Conservation (phyloP, 805 yeast species). For the Soucietia sequanensis region DNA sequence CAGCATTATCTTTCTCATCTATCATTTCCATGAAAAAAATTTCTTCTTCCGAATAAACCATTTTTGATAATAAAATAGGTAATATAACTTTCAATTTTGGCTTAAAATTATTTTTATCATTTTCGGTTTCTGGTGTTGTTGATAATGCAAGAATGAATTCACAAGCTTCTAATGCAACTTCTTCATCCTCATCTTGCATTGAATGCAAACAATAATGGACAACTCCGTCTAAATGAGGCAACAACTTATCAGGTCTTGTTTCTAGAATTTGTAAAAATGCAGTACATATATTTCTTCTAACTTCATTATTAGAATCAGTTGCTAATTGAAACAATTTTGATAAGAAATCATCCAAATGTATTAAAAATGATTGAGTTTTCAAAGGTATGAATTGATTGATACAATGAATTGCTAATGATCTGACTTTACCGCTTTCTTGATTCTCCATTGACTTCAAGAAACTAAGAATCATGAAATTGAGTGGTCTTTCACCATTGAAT, state of each 20-base stretch:
- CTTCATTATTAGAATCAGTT: slow-evolving; percentile 52
- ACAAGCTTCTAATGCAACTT: slow-evolving; percentile 87
- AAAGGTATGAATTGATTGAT: slow-evolving; percentile 73
- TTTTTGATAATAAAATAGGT: slow-evolving; percentile 75
- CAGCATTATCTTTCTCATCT: slow-evolving; percentile 74
- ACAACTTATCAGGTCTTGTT: slow-evolving; percentile 73
- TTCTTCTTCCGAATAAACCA: slow-evolving; percentile 88
- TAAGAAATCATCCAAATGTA: slow-evolving; percentile 66
- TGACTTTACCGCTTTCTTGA: slow-evolving; percentile 45
- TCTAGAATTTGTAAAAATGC: slow-evolving; percentile 73
- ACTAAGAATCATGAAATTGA: slow-evolving; percentile 63
- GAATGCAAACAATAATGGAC: slow-evolving; percentile 80
- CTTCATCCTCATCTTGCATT: slow-evolving; percentile 62
- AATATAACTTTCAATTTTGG: slow-evolving; percentile 62
- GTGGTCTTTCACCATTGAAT: slow-evolving; percentile 64
- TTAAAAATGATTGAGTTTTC: slow-evolving; percentile 62
- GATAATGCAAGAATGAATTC: slow-evolving; percentile 82
- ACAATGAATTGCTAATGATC: slow-evolving; percentile 66
- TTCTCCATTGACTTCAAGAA: slow-evolving; percentile 51
- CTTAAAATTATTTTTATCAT: slow-evolving; percentile 36
- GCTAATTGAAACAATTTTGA: slow-evolving; percentile 69
- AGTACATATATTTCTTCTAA: slow-evolving; percentile 72
- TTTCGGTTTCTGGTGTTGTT: slow-evolving; percentile 54
- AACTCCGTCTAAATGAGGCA: slow-evolving; percentile 83
- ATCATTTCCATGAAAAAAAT: slow-evolving; percentile 58